These are phyloP conservation scores for Psophocarpus tetragonolobus DNA, from an alignment of 306 rosid species.

Conservation along the genomic window DNA sequence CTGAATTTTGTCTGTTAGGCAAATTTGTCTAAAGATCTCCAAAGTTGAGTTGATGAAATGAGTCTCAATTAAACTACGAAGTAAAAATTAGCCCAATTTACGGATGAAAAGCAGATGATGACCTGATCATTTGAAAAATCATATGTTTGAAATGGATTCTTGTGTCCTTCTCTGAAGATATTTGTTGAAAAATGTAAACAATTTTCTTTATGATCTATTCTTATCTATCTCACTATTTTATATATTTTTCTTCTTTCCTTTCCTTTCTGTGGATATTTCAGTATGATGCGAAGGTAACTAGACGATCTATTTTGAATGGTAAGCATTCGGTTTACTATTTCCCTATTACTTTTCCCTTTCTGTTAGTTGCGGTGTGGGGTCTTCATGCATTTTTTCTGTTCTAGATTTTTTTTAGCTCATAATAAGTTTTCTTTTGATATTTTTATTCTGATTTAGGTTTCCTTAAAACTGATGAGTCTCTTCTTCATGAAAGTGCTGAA, in stretches of 20 bases:
- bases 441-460: constrained; percentile 53
- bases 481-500: constrained; percentile 72
- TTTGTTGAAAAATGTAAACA: neutral
- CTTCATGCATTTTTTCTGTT: neutral
- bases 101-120: neutral
- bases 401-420: neutral
- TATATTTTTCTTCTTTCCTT: constrained; percentile 23
- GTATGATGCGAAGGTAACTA: constrained; percentile 81
- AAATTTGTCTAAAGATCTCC: neutral
- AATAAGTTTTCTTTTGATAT: constrained; percentile 16
- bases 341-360: neutral
- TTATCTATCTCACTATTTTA: neutral
- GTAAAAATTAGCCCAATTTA: neutral
- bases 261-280: constrained; percentile 43
- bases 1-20: constrained; percentile 2
- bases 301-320: constrained; percentile 86
- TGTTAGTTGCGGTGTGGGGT: neutral
- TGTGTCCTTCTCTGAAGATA: neutral
- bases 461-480: constrained; percentile 75
- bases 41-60: neutral
- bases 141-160: constrained; percentile 5
- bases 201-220: neutral
- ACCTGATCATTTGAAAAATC: neutral
- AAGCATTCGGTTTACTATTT: constrained; percentile 16
- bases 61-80: constrained; percentile 4